Evolutionary conservation across 2,329 filamentous ascomycete species (phyloP), one percentile per base, ranked within the genome.

Genomic region (Arthrobotrys sinensis): DNA sequence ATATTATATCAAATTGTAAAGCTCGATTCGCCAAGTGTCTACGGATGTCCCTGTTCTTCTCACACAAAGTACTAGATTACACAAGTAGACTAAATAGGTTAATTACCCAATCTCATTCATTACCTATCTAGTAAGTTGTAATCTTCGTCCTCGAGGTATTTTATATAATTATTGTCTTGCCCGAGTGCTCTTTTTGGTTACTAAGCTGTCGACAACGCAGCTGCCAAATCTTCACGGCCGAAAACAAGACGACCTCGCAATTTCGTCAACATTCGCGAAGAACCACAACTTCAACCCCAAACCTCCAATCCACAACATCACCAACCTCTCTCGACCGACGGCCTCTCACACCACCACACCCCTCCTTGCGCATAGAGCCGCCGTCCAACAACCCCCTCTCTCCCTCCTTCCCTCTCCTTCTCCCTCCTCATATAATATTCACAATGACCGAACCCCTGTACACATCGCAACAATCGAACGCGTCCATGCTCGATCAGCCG

Each of bases 391-490:
- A 19, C 40, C 50, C 52, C 63, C 55, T 52, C 62, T 34, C 46
- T 24, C 24, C 16, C 48, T 48, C 48, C 16, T 45, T 10, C 16
- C 21, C 11, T 53, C 53, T 60, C 64, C 53, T 28, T 8, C 48
- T 1, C 62, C 40, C 14, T 53, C 60, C n/a, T 55, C 63, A 16
- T 65, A 64, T 32, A 32, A 76, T 57, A 45, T 32, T 34, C 55
- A 46, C 71, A 60, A 80, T 78, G 75, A 38, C 50, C n/a, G 67
- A 67, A 32, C 75, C 75, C 34, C 63, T 64, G n/a, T 36, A 64
- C 32, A 64, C 62, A 63, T 78, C 75, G 19, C 75, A 78, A 68
- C 73, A 71, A 55, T 78, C 75, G 46, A 78, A 78, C 75, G 75
- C 75, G 75, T 78, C 75, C 62, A 63, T 78, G 46, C 55, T 72